Evolutionary conservation across 129 eudicot species (phyloP), one percentile per base, ranked within the genome.

Genomic region (Tagetes erecta): DNA sequence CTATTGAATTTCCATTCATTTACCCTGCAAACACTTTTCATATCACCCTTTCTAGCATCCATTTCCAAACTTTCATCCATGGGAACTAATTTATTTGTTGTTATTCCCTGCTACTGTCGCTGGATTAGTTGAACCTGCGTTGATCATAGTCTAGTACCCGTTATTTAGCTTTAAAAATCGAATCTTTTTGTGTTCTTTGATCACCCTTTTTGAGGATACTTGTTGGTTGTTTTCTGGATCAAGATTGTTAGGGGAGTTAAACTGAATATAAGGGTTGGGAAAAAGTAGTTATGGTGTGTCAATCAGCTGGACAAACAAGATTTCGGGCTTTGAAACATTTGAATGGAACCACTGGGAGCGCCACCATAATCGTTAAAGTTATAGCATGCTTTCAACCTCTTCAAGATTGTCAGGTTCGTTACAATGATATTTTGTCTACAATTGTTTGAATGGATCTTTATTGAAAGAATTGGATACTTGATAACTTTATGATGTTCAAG

Each of bases 301-400:
- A 94, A 90, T 93, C 97, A 76, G 98, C 98, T 34, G 80, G 96
- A 40, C 91, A 90, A 81, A 94, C 98, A 74, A 88, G 85, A 90
- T 94, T 94, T 77, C 96, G 96, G 82, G 91, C 97, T 44, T 83
- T 88, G 83, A 94, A 91, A 85, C 97, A 94, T 74, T 92, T 86
- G 71, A 86, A 78, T 86, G 98, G 98, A 80, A 88, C 84, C 80
- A 91, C 85, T 73, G 98, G 98, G 80, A 74, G 73, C 82, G 81
- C 96, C 87, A 86, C 98, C 88, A 88, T 90, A 79, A 83, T 90
- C 39, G 92, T 94, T 90, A 94, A 91, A 88, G 97, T 94, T 38
- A 90, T 94, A 77, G 98, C 97, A 67, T 94, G 98, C 80, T 94
- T 93, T 81, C 97, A 90, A 88, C 96, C 91, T 80, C 90, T 94